Base-by-base conservation (phyloP, 306 rosid species). In the Trichosanthes cucumerina region DNA sequence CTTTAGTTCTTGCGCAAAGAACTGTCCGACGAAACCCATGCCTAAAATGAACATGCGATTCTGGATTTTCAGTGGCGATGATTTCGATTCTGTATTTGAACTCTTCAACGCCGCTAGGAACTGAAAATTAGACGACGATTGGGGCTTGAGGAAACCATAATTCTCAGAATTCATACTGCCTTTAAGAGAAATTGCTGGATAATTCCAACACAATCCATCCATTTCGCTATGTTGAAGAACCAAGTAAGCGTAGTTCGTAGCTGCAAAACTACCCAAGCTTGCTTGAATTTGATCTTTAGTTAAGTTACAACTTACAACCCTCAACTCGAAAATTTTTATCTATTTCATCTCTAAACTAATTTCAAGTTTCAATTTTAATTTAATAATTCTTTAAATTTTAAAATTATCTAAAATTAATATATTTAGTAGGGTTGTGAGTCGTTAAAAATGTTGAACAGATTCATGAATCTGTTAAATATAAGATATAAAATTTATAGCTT, bases 21-120 rank as follows among this genome's bases (percentile, higher is more conserved):
- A 81, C 76, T 85, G 87, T 1, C 89, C 97, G 19, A 95, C 90
- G 78, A 89, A 91, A 71, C 99, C 97, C 89, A 91, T 81, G 6
- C 96, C 97, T 4, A 89, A 43, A 62, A 92, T 84, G 38, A 95
- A 91, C 84, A 92, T 87, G 46, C 88, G 84, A 9, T 86, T 85
- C 75, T 44, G 86, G 59, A 86, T 56, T 53, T 75, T 69, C 18
- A 83, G 36, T 12, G 78, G 82, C 77, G 54, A 21, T 9, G 59
- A 31, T 7, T n/a, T 73, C 63, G 74, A 75, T 62, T 26, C 79
- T 69, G 80, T 5, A 18, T 53, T 75, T n/a, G 65, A 54, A 75
- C 8, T 53, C 36, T 54, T 75, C 79, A 54, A 9, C 66, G 7
- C 46, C 33, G 66, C 1, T 41, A 4, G 65, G 36, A n/a, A 36